phyloP scores from a whole-genome alignment of 73 alveolate species.

The Durusdinium trenchii region DNA sequence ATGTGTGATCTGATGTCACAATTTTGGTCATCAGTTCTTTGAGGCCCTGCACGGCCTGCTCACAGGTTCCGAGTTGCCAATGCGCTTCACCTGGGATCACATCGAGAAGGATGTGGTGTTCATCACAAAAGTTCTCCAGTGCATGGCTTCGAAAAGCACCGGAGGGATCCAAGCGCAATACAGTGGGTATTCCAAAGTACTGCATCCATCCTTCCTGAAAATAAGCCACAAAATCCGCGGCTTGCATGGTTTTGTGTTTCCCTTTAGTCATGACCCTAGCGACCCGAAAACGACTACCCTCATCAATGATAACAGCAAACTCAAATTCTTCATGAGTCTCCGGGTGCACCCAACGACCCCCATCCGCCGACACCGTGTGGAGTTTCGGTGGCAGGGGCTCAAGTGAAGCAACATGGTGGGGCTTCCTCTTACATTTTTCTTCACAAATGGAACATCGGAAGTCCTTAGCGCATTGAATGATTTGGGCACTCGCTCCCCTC shows the following conservation, averaged over 20 bases:
- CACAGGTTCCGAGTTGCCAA: constrained; percentile 18
- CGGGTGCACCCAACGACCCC: constrained; percentile 15
- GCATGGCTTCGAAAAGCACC: constrained; percentile 7
- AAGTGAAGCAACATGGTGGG: neutral
- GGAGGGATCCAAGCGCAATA: neutral
- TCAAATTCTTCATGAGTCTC: neutral
- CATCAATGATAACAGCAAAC: constrained; percentile 2
- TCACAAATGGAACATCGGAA: neutral
- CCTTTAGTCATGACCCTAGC: neutral
- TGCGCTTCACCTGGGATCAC: neutral
- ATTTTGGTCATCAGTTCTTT: neutral
- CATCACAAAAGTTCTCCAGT: neutral
- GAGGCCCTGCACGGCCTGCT: neutral
- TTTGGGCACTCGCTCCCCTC: neutral
- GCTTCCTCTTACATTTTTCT: neutral
- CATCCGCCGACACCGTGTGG: neutral
- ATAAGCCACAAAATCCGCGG: neutral
- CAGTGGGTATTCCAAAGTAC: neutral
- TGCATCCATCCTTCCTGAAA: neutral
- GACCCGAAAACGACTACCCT: constrained; percentile 10
- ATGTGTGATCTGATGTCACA: neutral
- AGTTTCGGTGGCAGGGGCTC: neutral
- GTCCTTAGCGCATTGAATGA: neutral
- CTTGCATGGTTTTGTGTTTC: neutral
- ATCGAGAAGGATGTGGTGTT: neutral